These are phyloP conservation scores for Xylariales sp. DNA, from an alignment of 2,329 filamentous ascomycete species.

Conservation along the genomic window DNA sequence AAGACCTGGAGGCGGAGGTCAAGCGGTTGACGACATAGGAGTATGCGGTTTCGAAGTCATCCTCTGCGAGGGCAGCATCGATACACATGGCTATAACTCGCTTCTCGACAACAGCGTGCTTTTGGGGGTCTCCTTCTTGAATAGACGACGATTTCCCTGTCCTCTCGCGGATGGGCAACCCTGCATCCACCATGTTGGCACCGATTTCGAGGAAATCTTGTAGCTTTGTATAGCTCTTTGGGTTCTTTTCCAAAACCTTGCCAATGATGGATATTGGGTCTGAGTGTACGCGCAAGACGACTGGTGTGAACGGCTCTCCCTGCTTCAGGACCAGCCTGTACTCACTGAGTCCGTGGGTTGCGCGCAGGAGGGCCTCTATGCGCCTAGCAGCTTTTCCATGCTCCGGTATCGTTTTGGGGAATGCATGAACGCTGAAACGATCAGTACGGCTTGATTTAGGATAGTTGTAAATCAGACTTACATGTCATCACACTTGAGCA, in stretches of 20 bases:
- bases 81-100: slow-evolving; percentile 78
- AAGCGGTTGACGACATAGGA: slow-evolving; percentile 75
- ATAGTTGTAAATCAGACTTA: slow-evolving; percentile 32
- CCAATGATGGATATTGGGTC: slow-evolving; percentile 71
- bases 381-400: slow-evolving; percentile 48
- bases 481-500: slow-evolving; percentile 76
- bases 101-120: slow-evolving; percentile 46
- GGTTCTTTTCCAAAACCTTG: slow-evolving; percentile 73
- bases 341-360: slow-evolving; percentile 70
- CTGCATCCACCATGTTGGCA: slow-evolving; percentile 59
- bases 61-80: slow-evolving; percentile 68
- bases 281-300: slow-evolving; percentile 69
- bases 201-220: slow-evolving; percentile 70
- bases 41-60: slow-evolving; percentile 83
- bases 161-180: slow-evolving; percentile 35
- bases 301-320: slow-evolving; percentile 74
- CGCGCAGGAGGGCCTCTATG: slow-evolving; percentile 61
- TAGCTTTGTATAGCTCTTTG: slow-evolving; percentile 67
- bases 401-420: slow-evolving; percentile 52
- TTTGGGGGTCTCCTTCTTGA: slow-evolving; percentile 20
- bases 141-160: slow-evolving; percentile 19
- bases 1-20: slow-evolving; percentile 26
- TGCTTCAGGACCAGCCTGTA: slow-evolving; percentile 77
- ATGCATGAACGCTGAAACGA: slow-evolving; percentile 53
- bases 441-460: slow-evolving; percentile 1